Percentiles rank a stretch among this genome's conserved stretches.
Evolutionary conservation across 129 eudicot species (phyloP).

Genomic region (Ambrosia trifida): DNA sequence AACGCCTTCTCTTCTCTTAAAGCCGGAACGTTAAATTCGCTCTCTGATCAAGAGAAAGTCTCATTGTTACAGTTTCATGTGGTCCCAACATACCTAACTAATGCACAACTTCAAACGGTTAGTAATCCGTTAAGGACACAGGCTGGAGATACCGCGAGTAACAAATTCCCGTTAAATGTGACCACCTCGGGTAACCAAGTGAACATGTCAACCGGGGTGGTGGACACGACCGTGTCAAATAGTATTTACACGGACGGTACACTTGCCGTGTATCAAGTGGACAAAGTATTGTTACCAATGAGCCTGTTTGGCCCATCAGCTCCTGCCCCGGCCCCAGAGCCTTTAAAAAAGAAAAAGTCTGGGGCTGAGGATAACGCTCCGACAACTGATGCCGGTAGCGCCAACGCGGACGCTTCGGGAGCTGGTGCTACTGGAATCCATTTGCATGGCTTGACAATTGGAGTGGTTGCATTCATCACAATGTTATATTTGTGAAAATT

Average conservation of each 20-base stretch:
- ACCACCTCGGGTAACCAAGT: slow-evolving; percentile 77
- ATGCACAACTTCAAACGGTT: slow-evolving; percentile 68
- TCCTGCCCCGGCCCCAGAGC: slow-evolving; percentile 62
- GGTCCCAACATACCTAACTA: slow-evolving; percentile 48
- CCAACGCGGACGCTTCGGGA: slow-evolving; percentile 29
- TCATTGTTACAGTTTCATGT: slow-evolving; percentile 67
- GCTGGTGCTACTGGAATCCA: slow-evolving; percentile 25
- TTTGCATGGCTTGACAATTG: slow-evolving; percentile 30
- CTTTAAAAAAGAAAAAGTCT: slow-evolving; percentile 51
- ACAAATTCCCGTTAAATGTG: slow-evolving; percentile 66
- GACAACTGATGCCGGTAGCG: slow-evolving; percentile 19
- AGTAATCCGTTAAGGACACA: slow-evolving; percentile 89
- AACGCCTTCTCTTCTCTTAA: slow-evolving; percentile 67
- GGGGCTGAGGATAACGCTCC: slow-evolving; percentile 39
- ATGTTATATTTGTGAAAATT: slow-evolving; percentile 32
- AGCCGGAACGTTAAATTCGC: slow-evolving; percentile 73
- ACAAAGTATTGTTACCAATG: slow-evolving; percentile 70
- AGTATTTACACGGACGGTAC: slow-evolving; percentile 59
- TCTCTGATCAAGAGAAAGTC: slow-evolving; percentile 72
- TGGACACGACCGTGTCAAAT: slow-evolving; percentile 58
- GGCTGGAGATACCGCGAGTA: slow-evolving; percentile 57
- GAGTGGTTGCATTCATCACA: slow-evolving; percentile 20
- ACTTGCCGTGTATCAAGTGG: slow-evolving; percentile 81
- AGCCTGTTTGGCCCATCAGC: slow-evolving; percentile 52
- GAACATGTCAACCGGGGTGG: slow-evolving; percentile 70